phyloP scores from a whole-genome alignment of 2,329 filamentous ascomycete species.

The Sporothrix humicola region DNA sequence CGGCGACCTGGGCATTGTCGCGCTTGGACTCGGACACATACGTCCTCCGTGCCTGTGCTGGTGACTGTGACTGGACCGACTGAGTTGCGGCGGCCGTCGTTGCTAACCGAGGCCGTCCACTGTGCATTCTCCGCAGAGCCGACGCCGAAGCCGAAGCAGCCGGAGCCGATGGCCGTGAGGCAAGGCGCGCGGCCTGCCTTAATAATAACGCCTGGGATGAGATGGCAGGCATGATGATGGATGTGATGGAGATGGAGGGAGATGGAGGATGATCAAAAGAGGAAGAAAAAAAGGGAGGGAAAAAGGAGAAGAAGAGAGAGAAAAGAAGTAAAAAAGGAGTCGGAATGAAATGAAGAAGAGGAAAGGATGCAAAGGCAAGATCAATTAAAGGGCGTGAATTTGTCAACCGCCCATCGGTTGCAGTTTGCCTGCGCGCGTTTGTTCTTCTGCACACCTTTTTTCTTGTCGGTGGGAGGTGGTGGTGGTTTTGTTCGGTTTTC shows the following conservation, averaged over 20 bases:
- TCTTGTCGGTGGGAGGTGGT: background rate
- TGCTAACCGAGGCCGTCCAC: constrained; percentile 44
- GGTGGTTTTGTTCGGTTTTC: constrained; percentile 10
- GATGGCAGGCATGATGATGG: constrained; percentile 32
- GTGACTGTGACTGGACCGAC: constrained; percentile 33
- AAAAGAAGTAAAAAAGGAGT: constrained; percentile 22
- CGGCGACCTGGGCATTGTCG: constrained; percentile 80
- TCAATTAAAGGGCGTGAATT: constrained; percentile 25
- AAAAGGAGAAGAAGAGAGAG: constrained; percentile 1
- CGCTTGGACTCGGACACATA: constrained; percentile 87
- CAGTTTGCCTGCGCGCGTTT: constrained; percentile 14
- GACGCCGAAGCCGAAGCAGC: constrained; percentile 42
- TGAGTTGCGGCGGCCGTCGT: background rate
- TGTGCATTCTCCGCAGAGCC: constrained; percentile 45
- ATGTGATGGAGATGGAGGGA: constrained; percentile 11
- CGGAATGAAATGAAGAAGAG: background rate
- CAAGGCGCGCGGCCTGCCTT: constrained; percentile 73
- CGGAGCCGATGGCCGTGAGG: constrained; percentile 47
- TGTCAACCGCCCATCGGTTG: constrained; percentile 27
- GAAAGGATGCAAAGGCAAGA: background rate
- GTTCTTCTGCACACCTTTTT: constrained; percentile 15
- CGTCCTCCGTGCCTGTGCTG: constrained; percentile 51
- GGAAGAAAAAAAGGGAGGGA: background rate
- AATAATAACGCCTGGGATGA: constrained; percentile 32
- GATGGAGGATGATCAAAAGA: background rate